These are phyloP conservation scores for Plantago lanceolata DNA, from an alignment of 305 asterid species.

Conservation along the genomic window DNA sequence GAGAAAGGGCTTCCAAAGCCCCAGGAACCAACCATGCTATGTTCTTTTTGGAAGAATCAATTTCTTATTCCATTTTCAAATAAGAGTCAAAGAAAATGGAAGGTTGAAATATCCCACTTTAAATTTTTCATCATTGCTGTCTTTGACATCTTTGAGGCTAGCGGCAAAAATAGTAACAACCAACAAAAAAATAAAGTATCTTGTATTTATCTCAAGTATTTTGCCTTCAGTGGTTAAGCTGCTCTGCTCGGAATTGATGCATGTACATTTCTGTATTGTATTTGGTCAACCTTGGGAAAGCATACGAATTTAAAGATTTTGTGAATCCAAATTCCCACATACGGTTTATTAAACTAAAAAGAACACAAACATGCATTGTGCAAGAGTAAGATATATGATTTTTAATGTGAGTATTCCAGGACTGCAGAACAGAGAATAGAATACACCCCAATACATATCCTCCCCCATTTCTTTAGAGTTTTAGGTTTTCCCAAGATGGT, in stretches of 20 bases:
- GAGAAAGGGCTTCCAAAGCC: constrained; percentile 29
- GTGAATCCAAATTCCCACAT: not conserved
- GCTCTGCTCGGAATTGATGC: not conserved
- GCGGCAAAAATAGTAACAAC: constrained; percentile 22
- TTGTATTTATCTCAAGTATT: too few relatives aligned
- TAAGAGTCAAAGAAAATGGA: constrained; percentile 34
- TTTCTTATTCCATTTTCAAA: constrained; percentile 21
- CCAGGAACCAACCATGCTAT: constrained; percentile 32
- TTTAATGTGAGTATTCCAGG: too few relatives aligned
- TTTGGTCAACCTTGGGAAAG: not conserved
- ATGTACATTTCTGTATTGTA: too few relatives aligned
- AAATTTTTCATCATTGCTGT: constrained; percentile 28
- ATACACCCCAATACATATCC: not conserved
- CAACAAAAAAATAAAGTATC: constrained; percentile 9
- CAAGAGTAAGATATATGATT: not conserved
- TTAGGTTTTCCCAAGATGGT: not conserved
- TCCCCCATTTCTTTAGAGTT: not conserved
- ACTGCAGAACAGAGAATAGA: not conserved
- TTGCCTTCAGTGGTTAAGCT: too few relatives aligned
- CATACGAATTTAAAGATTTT: not conserved
- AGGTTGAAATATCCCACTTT: constrained; percentile 30
- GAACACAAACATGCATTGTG: not conserved
- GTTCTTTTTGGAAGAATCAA: constrained; percentile 31
- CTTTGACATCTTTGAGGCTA: constrained; percentile 27
- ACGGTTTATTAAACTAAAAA: not conserved